Base-by-base conservation (phyloP, 1,284 basidiomycete genomes). In the Apiotrichum porosum region DNA sequence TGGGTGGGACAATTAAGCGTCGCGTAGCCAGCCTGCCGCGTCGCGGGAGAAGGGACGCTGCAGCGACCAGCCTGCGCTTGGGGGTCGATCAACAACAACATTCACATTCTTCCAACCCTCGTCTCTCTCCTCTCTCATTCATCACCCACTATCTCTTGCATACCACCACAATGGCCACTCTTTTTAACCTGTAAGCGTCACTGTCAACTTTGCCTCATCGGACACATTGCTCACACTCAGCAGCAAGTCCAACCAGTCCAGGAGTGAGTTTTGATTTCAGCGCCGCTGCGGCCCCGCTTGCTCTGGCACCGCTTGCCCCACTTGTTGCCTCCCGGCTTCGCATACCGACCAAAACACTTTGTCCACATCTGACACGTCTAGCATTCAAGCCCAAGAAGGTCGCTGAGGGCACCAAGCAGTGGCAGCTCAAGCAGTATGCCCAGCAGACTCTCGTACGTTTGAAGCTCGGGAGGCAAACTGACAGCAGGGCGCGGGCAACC, bases 311-410 rank as follows among this genome's bases (percentile, higher is more conserved):
- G n/a, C n/a, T n/a, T n/a, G n/a, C n/a, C n/a, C n/a, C n/a, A n/a
- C n/a, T n/a, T n/a, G n/a, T n/a, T n/a, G n/a, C n/a, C n/a, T n/a
- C n/a, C n/a, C n/a, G n/a, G n/a, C n/a, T n/a, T n/a, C n/a, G n/a
- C n/a, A n/a, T n/a, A n/a, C n/a, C n/a, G n/a, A n/a, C n/a, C n/a
- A n/a, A n/a, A n/a, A n/a, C n/a, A n/a, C n/a, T n/a, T n/a, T n/a
- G n/a, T n/a, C n/a, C n/a, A n/a, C n/a, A n/a, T n/a, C n/a, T n/a
- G n/a, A n/a, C n/a, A n/a, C n/a, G n/a, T n/a, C n/a, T 49, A 75
- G 72, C 92, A n/a, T 97, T 97, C 80, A 94, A 94, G 71, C 92
- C 92, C 35, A 91, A 89, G 76, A 92, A 95, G 73, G 86, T 92
- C 22, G 86, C 91, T 9, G 91, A 94, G 71, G 92, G 92, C 33